These are phyloP conservation scores for Chamaecyparis obtusa DNA, from an alignment of 75 land plant species.

Conservation along the genomic window DNA sequence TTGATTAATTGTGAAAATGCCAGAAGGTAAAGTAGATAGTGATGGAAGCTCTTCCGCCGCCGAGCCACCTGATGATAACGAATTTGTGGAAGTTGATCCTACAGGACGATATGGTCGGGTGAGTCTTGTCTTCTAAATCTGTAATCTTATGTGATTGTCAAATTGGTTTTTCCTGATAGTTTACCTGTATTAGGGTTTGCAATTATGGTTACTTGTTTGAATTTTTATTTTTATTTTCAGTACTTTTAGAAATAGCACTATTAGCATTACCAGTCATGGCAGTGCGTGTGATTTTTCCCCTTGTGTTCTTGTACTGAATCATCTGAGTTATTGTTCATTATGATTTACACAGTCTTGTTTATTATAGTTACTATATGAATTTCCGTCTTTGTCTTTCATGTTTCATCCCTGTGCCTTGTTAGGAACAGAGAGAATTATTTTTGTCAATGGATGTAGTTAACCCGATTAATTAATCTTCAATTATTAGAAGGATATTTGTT, in stretches of 20 bases:
- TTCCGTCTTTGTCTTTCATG: background rate
- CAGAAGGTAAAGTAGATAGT: background rate
- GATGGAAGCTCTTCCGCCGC: conserved; percentile 11
- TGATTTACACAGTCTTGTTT: background rate
- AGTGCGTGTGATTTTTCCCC: background rate
- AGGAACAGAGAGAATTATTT: background rate
- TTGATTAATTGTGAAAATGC: background rate
- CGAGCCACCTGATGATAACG: conserved; percentile 24
- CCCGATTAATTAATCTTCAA: background rate
- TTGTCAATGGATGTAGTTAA: background rate
- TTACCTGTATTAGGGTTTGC: background rate
- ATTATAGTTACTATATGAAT: background rate
- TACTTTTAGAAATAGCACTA: background rate
- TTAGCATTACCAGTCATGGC: background rate
- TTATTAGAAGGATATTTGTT: background rate
- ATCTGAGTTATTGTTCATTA: background rate
- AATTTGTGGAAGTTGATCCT: conserved; percentile 58
- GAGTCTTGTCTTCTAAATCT: conserved; percentile 2
- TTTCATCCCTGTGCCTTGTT: background rate
- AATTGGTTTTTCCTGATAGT: background rate
- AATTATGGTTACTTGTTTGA: background rate
- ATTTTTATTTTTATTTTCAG: background rate
- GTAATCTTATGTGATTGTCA: background rate
- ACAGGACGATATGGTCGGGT: conserved; percentile 67
- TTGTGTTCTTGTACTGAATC: background rate